Percentiles rank a stretch among this genome's conserved stretches.
phyloP scores from a whole-genome alignment of 805 yeast genomes.

The Tetrapisispora iriomotensis region DNA sequence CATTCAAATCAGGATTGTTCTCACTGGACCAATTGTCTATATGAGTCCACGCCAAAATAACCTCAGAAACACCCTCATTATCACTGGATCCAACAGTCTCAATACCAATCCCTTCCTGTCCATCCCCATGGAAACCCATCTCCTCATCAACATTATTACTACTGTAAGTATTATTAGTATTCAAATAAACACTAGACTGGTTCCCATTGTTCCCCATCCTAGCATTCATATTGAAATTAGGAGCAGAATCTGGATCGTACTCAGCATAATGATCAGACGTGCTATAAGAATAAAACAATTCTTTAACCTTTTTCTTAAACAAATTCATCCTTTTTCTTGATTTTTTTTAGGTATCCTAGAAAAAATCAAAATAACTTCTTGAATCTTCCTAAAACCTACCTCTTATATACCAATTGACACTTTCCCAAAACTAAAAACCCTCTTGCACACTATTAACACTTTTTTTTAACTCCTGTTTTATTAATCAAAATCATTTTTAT shows the following conservation, averaged over 20 bases:
- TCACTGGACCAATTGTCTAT: slow-evolving; percentile 74
- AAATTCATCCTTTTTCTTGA: no score
- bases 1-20: slow-evolving; percentile 71
- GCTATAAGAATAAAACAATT: slow-evolving; percentile 51
- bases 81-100: slow-evolving; percentile 10
- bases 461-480: no score
- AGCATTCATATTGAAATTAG: slow-evolving; percentile 22
- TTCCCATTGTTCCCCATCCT: slow-evolving; percentile 5
- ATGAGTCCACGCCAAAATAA: slow-evolving; percentile 77
- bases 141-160: slow-evolving; percentile 4
- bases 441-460: no score
- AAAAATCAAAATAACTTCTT: no score
- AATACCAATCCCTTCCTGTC: slow-evolving; percentile 13
- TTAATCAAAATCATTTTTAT: no score
- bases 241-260: slow-evolving; percentile 38
- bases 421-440: no score
- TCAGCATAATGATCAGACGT: slow-evolving; percentile 66
- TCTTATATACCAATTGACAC: no score
- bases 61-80: slow-evolving; percentile 65
- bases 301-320: slow-evolving; percentile 41
- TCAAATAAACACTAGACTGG: slow-evolving; percentile 7
- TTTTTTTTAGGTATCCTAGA: no score
- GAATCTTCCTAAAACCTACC: no score
- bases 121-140: slow-evolving; percentile 10
- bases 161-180: slow-evolving; percentile 7